phyloP scores from a whole-genome alignment of 371 early-diverging fungal species.

The Mortierella sp. region DNA sequence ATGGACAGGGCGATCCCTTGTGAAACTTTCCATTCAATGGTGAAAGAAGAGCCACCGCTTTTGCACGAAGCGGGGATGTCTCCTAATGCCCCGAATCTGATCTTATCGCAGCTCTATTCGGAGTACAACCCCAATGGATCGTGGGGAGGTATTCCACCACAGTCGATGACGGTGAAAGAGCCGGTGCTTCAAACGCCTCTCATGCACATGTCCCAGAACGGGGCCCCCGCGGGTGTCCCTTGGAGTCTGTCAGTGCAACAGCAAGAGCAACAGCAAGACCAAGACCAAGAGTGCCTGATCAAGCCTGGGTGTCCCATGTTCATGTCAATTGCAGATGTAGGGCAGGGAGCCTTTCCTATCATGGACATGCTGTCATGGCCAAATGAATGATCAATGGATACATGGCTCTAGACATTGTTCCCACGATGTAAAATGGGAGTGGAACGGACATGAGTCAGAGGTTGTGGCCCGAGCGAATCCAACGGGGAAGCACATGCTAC shows the following conservation, averaged over 20 bases:
- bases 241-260: no score
- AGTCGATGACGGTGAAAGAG: neutral
- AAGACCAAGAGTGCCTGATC: slow-evolving; percentile 10
- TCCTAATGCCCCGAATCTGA: slow-evolving; percentile 1
- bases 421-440: no score
- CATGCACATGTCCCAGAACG: neutral
- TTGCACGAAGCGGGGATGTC: neutral
- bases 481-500: no score
- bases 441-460: no score
- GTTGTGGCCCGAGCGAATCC: no score
- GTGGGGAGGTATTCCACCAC: neutral
- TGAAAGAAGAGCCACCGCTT: slow-evolving; percentile 19
- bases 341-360: slow-evolving; percentile 11
- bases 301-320: slow-evolving; percentile 11
- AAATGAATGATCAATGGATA: neutral
- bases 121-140: slow-evolving; percentile 4
- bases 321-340: slow-evolving; percentile 15
- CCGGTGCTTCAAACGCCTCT: neutral
- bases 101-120: slow-evolving; percentile 9
- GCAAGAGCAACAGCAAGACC: neutral
- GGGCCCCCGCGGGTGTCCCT: no score
- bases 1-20: no score
- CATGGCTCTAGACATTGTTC: no score
- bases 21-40: neutral
- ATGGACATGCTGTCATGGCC: slow-evolving; percentile 19